Evolutionary conservation across 768 basidiomycete species (phyloP), one percentile per base, ranked within the genome.

Genomic region (Lactarius hengduanensis): DNA sequence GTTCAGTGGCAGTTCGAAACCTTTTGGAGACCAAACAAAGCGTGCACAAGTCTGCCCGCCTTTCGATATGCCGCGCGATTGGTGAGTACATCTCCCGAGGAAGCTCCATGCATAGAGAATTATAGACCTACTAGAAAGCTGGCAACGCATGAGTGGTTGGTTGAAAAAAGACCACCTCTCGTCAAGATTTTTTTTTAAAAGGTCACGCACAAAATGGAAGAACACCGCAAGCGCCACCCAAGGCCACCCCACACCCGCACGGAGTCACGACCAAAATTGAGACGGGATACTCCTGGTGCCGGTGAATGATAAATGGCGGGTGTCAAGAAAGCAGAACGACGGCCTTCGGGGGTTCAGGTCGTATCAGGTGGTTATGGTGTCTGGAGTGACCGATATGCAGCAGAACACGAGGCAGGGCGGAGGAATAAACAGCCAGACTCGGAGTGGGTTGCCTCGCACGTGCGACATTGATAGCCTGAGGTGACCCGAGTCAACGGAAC

Each of bases 21-120:
- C 75, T 74, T 71, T 79, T 84, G 66, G 81, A 87, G 30, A 89
- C 87, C 70, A 81, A 78, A 74, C 83, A 86, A 40, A 90, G 80
- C 20, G 78, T 70, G 66, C 81, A 82, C 63, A 90, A 78, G 73
- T 88, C 86, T 70, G 78, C 72, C 58, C 81, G 83, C 70, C 75
- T 83, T 62, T 74, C 78, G 68, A 85, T 79, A 75, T 82, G 72
- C 71, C 80, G 80, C 53, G 83, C 83, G 72, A 89, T 83, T 72
- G 80, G 80, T 76, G 80, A 81, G 77, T 83, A 86, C 60, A 79
- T 80, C 79, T 87, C 86, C 75, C 80, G 76, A 66, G 86, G 83
- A 68, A 86, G 73, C 72, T 83, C 83, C 88, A 87, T 87, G 36
- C 22, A 55, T 50, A 47, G 57, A 36, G n/a, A 47, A 28, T 36